These are phyloP conservation scores for Brettanomyces naardenensis DNA, from an alignment of 805 yeast genomes.

Conservation along the genomic window DNA sequence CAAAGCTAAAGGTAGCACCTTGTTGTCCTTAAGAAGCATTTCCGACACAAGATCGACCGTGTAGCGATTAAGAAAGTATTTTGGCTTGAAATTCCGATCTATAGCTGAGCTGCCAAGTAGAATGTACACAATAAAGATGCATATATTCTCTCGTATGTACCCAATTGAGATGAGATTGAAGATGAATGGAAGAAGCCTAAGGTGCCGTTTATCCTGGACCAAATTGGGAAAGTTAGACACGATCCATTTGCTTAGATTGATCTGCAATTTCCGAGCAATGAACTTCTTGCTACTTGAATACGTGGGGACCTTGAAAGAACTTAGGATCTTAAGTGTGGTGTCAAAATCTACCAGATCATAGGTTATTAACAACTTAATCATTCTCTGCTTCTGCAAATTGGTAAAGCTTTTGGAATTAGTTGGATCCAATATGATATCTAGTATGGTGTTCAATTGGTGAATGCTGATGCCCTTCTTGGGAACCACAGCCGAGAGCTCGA, in stretches of 20 bases:
- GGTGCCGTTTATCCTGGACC: slow-evolving; percentile 11
- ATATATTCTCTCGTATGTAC: slow-evolving; percentile 16
- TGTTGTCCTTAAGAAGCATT: slow-evolving; percentile 13
- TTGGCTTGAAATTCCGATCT: slow-evolving; percentile 13
- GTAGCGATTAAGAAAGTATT: slow-evolving; percentile 16
- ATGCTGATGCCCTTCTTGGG: slow-evolving; percentile 19
- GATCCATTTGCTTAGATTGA: slow-evolving; percentile 14
- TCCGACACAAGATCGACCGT: slow-evolving; percentile 15
- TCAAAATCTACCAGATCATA: slow-evolving; percentile 18
- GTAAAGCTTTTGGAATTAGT: slow-evolving; percentile 10
- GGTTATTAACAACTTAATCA: slow-evolving; percentile 12
- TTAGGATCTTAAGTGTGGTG: slow-evolving; percentile 14
- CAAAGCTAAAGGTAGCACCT: slow-evolving; percentile 11
- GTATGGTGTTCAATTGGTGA: slow-evolving; percentile 11
- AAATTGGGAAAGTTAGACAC: slow-evolving; percentile 16
- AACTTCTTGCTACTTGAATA: slow-evolving; percentile 13
- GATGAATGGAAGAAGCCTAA: slow-evolving; percentile 15
- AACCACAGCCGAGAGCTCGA: slow-evolving; percentile 15
- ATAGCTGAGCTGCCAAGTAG: slow-evolving; percentile 8
- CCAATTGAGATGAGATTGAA: slow-evolving; percentile 22
- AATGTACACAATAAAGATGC: slow-evolving; percentile 15
- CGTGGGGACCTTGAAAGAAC: slow-evolving; percentile 15
- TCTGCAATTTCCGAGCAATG: slow-evolving; percentile 14
- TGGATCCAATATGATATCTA: slow-evolving; percentile 15
- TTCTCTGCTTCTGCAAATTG: slow-evolving; percentile 9